Evolutionary conservation across 345 rosid genomes (phyloP).

Genomic region (Linum lewisii): DNA sequence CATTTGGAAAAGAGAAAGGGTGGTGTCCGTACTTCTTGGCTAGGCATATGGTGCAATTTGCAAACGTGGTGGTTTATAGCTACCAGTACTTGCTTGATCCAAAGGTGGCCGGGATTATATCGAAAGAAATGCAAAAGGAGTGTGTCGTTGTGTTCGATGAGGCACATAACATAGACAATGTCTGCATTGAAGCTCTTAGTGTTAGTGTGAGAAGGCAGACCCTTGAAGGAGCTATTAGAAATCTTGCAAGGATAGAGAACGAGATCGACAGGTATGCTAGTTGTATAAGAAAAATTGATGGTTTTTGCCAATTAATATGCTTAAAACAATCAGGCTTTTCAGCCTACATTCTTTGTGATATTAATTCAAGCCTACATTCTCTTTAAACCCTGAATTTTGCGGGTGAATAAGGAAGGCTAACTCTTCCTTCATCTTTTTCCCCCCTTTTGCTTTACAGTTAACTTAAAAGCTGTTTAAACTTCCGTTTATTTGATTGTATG

Average conservation of each 20-base stretch:
- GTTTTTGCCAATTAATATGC: background rate
- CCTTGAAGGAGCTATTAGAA: conserved; percentile 88
- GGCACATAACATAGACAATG: conserved; percentile 96
- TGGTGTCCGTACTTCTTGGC: conserved; percentile 97
- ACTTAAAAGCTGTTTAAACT: conserved; percentile 2
- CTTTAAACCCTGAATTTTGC: background rate
- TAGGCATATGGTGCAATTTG: conserved; percentile 88
- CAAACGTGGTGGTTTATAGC: conserved; percentile 89
- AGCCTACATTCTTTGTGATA: background rate
- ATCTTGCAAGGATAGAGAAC: conserved; percentile 57
- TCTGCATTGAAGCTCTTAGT: conserved; percentile 95
- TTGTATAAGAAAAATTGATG: background rate
- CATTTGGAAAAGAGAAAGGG: conserved; percentile 68
- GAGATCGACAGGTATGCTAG: conserved; percentile 73
- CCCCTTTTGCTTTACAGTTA: background rate
- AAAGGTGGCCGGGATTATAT: conserved; percentile 93
- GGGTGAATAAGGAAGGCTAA: background rate
- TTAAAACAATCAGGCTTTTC: background rate
- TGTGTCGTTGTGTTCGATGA: conserved; percentile 93
- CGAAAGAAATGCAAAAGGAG: conserved; percentile 94
- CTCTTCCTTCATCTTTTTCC: background rate
- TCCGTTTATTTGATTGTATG: conserved; percentile 32
- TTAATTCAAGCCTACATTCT: too few species aligned
- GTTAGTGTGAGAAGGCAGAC: conserved; percentile 88
- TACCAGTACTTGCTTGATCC: conserved; percentile 97